Conservation (phyloP, 2,329 filamentous ascomycete species). For the Alternaria triticina region DNA sequence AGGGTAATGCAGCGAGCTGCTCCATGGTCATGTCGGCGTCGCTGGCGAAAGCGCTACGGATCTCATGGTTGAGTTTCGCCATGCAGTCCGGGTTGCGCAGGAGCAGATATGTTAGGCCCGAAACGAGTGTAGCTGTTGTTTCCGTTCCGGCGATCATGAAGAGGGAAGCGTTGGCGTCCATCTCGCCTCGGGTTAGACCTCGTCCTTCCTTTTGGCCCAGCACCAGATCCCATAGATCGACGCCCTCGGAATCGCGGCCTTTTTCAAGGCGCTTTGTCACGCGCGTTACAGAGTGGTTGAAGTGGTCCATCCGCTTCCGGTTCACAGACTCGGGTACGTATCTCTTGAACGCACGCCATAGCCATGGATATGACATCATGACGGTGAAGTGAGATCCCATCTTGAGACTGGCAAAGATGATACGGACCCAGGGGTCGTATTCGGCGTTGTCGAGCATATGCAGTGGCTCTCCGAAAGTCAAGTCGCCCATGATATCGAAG, state of each 20-base stretch:
- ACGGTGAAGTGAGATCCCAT: conserved; percentile 5
- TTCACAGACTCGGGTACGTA: conserved; percentile 9
- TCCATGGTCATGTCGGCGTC: conserved; percentile 46
- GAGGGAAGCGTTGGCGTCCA: conserved; percentile 46
- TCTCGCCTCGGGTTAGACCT: conserved; percentile 40
- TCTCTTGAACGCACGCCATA: conserved; percentile 10
- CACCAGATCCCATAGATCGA: conserved; percentile 52
- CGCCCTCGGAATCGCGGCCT: conserved; percentile 26
- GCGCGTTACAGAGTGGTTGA: conserved; percentile 25
- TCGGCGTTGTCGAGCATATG: conserved; percentile 36
- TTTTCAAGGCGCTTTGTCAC: conserved; percentile 41
- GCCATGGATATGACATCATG: conserved; percentile 15
- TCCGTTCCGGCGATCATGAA: conserved; percentile 55
- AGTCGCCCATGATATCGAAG: conserved; percentile 44
- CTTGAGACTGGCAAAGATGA: conserved; percentile 36
- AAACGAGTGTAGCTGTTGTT: conserved; percentile 52
- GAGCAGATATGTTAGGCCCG: conserved; percentile 47
- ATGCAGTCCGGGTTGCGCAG: conserved; percentile 36
- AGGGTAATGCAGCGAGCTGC: conserved; percentile 38
- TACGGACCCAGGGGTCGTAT: conserved; percentile 27
- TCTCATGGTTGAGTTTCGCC: conserved; percentile 36
- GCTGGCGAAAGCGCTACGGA: conserved; percentile 32
- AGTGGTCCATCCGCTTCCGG: conserved; percentile 24
- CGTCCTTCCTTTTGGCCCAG: conserved; percentile 41
- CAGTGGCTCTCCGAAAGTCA: conserved; percentile 41